Conservation (phyloP, 805 yeast genomes). For the Wilhelminamyces savonicus region DNA sequence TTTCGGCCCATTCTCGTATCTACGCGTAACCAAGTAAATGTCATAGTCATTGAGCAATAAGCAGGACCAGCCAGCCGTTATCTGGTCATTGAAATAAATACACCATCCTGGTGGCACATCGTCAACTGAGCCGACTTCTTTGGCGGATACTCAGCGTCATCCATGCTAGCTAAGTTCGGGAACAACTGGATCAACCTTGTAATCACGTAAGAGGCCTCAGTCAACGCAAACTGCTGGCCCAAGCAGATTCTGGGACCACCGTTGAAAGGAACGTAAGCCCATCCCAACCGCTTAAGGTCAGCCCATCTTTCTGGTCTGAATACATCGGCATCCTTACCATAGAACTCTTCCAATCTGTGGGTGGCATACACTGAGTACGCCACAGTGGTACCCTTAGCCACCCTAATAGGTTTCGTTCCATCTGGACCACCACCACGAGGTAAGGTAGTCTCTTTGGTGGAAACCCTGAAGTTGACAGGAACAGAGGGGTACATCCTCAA, state of each 20-base stretch:
- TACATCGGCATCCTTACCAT: slow-evolving; percentile 40
- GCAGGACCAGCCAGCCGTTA: no score
- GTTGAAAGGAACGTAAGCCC: slow-evolving; percentile 48
- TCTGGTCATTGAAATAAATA: slow-evolving; percentile 6
- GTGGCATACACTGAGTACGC: slow-evolving; percentile 32
- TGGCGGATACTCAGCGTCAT: slow-evolving; percentile 10
- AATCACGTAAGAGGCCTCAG: slow-evolving; percentile 42
- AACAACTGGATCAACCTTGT: slow-evolving; percentile 29
- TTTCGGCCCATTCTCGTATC: no score
- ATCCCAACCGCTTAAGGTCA: slow-evolving; percentile 27
- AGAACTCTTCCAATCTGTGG: slow-evolving; percentile 32
- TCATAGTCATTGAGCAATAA: no score
- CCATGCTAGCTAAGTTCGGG: slow-evolving; percentile 15
- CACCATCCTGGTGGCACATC: slow-evolving; percentile 18
- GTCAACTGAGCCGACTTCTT: slow-evolving; percentile 17
- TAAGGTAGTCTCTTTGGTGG: slow-evolving; percentile 40
- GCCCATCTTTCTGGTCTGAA: slow-evolving; percentile 48
- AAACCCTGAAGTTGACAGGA: slow-evolving; percentile 42
- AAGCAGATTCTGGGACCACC: slow-evolving; percentile 53
- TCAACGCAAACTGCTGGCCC: slow-evolving; percentile 52
- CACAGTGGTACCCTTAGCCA: slow-evolving; percentile 38
- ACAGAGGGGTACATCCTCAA: slow-evolving; percentile 48
- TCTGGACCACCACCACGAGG: slow-evolving; percentile 48
- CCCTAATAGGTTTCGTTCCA: slow-evolving; percentile 27
- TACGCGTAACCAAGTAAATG: no score